phyloP scores from a whole-genome alignment of 306 rosid species.

The Trifolium dubium region DNA sequence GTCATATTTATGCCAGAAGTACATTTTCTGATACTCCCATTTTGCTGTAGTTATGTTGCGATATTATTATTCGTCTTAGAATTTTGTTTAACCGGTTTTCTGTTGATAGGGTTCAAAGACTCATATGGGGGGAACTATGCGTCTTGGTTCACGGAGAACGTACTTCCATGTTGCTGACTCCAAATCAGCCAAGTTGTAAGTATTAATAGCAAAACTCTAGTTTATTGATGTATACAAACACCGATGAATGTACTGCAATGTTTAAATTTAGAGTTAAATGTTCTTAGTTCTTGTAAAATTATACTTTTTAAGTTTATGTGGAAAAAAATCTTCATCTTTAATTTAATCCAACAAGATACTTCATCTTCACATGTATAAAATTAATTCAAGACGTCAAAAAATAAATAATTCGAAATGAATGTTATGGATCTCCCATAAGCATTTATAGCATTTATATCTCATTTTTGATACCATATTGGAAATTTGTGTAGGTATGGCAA shows the following conservation, averaged over 20 bases:
- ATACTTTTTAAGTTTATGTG: too few relatives aligned
- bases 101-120: conserved; percentile 80
- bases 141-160: conserved; percentile 91
- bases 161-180: conserved; percentile 62
- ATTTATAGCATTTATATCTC: conserved; percentile 19
- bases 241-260: conserved; percentile 1
- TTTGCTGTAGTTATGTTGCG: conserved; percentile 1
- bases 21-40: neutral
- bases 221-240: conserved; percentile 2
- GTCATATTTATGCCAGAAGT: conserved; percentile 97
- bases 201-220: conserved; percentile 30
- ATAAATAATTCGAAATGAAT: conserved; percentile 1
- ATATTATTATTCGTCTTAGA: conserved; percentile 3
- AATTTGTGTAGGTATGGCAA: conserved; percentile 59
- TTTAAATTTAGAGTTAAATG: neutral
- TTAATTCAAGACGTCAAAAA: too few relatives aligned
- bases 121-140: conserved; percentile 97
- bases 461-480: conserved; percentile 15
- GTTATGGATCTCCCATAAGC: neutral
- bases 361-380: neutral
- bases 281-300: too few relatives aligned
- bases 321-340: neutral
- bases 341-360: neutral
- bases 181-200: conserved; percentile 90
- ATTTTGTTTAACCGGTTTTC: conserved; percentile 37